Percentiles rank a stretch among this genome's conserved stretches.
phyloP scores from a whole-genome alignment of 169 alveolate species.

The Besnoitia besnoiti region DNA sequence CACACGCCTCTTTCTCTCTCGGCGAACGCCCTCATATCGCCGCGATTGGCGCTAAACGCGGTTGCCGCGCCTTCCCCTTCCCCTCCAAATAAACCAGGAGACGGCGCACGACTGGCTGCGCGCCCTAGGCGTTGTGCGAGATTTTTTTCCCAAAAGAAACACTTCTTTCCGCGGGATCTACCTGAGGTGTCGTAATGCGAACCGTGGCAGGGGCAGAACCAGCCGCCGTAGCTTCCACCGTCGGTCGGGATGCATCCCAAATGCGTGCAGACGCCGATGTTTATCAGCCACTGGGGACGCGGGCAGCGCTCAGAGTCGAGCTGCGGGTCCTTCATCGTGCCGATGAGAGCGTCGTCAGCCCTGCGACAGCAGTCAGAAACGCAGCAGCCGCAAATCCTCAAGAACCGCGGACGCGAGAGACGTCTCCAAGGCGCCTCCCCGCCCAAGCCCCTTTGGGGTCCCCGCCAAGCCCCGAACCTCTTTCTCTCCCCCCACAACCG shows the following conservation, averaged over 20 bases:
- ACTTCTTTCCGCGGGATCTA: slow-evolving; percentile 18
- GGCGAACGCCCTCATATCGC: no score
- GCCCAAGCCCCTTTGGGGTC: no score
- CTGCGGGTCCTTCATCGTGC: slow-evolving; percentile 87
- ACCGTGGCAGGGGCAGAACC: slow-evolving; percentile 91
- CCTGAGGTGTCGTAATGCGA: slow-evolving; percentile 89
- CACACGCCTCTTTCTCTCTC: no score
- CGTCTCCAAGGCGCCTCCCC: no score
- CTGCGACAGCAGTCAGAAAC: not conserved
- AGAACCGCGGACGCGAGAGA: no score
- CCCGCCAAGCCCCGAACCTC: no score
- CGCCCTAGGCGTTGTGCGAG: no score
- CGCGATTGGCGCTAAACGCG: no score
- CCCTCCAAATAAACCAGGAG: no score
- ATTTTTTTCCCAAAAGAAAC: not conserved
- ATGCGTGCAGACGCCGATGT: slow-evolving; percentile 87
- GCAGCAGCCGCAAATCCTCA: not conserved
- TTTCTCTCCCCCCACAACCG: no score
- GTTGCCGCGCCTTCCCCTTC: no score
- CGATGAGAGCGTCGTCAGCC: slow-evolving; percentile 82
- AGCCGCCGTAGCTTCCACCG: slow-evolving; percentile 84
- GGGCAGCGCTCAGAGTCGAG: slow-evolving; percentile 83
- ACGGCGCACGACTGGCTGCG: no score
- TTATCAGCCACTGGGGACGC: slow-evolving; percentile 87
- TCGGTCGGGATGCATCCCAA: slow-evolving; percentile 88